phyloP scores from a whole-genome alignment of 116 monocot species.

The Thalassia testudinum region DNA sequence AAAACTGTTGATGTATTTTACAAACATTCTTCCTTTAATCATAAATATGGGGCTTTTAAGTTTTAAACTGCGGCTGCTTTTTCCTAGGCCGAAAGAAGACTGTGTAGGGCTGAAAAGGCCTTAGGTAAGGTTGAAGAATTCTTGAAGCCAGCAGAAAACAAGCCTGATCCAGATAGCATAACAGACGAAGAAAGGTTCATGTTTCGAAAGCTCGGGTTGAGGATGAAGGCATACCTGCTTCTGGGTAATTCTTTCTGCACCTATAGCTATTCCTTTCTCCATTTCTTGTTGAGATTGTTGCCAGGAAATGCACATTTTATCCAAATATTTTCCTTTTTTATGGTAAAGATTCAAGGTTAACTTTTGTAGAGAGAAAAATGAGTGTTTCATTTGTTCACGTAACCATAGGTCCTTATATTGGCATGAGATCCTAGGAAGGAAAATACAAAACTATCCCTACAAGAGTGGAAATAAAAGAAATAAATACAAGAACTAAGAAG shows the following conservation, averaged over 20 bases:
- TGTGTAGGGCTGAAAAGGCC: conserved; percentile 60
- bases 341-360: not conserved
- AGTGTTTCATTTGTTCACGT: no score
- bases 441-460: no score
- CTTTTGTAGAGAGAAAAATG: no score
- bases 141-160: conserved; percentile 48
- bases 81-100: conserved; percentile 49
- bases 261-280: not conserved
- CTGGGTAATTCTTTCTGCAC: conserved; percentile 46
- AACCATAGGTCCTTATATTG: no score
- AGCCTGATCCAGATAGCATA: conserved; percentile 49
- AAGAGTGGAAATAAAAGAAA: no score
- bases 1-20: no score
- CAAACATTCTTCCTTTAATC: no score
- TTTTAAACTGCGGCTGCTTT: no score
- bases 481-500: no score
- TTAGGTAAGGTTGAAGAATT: conserved; percentile 80
- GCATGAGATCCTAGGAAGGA: no score
- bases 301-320: no score
- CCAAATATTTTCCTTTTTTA: not conserved
- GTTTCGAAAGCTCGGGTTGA: conserved; percentile 92
- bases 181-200: conserved; percentile 98
- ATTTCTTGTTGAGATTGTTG: not conserved
- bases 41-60: no score
- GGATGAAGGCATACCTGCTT: conserved; percentile 95